phyloP scores from a whole-genome alignment of 305 asterid genomes.

The Coffea humblotiana region DNA sequence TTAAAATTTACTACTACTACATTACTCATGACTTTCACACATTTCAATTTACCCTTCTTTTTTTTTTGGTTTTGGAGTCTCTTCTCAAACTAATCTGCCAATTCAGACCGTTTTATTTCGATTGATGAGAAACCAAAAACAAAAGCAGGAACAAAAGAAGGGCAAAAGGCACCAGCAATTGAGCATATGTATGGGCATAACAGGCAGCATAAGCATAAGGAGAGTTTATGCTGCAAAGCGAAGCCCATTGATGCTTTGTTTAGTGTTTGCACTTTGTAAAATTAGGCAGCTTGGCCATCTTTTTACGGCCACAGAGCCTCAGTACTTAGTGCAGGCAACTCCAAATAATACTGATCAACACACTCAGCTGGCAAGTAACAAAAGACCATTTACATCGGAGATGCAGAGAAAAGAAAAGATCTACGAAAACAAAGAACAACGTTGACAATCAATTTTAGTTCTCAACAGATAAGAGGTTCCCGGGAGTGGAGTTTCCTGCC shows the following conservation, averaged over 20 bases:
- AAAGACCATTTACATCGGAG: not conserved
- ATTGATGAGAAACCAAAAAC: not conserved
- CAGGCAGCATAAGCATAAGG: constrained; percentile 45
- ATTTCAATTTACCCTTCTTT: no score
- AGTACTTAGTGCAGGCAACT: constrained; percentile 15
- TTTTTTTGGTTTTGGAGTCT: no score
- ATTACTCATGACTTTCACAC: no score
- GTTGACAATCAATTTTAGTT: no score
- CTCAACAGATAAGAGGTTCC: no score
- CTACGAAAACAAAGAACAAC: no score
- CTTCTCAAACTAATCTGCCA: no score
- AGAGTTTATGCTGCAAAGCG: constrained; percentile 52
- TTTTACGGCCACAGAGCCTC: constrained; percentile 1
- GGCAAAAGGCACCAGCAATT: not conserved
- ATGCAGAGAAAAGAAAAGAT: no score
- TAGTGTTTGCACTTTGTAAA: constrained; percentile 36
- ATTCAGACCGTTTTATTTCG: not conserved
- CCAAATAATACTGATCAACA: not conserved
- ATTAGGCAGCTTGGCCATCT: constrained; percentile 27
- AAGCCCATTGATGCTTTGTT: constrained; percentile 28
- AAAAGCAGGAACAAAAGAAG: not conserved
- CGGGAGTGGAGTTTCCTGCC: no score
- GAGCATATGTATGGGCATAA: constrained; percentile 38
- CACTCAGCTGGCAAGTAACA: not conserved
- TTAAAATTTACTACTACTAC: no score